Conservation (phyloP, 768 basidiomycete species). For the Rhodotorula toruloides region DNA sequence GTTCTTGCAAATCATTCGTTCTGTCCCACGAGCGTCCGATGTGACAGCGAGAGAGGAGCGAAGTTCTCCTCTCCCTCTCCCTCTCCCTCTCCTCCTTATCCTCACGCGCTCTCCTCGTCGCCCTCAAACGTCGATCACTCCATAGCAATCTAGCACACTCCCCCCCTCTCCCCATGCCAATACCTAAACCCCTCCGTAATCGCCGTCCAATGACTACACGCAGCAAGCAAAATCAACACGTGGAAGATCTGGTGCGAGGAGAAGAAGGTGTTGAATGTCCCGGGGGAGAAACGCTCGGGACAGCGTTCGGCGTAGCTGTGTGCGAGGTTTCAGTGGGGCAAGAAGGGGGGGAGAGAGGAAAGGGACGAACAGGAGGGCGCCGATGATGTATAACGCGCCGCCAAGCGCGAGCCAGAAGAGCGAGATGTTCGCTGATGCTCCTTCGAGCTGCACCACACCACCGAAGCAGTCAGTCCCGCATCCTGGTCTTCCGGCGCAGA, state of each 20-base stretch:
- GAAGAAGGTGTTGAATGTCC: conserved; percentile 70
- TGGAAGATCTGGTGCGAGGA: conserved; percentile 91
- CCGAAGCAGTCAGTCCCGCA: background rate
- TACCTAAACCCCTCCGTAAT: conserved; percentile 59
- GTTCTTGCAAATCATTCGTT: no score
- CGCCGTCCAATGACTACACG: conserved; percentile 60
- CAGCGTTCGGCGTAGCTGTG: conserved; percentile 60
- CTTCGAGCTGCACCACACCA: conserved; percentile 44
- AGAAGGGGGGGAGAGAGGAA: background rate
- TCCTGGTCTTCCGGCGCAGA: background rate
- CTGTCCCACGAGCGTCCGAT: no score
- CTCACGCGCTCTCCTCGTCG: background rate
- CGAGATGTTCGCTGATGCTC: conserved; percentile 61
- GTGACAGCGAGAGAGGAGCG: no score
- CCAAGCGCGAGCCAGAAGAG: conserved; percentile 65
- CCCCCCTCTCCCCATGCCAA: conserved; percentile 51
- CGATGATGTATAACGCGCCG: conserved; percentile 68
- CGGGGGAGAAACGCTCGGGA: conserved; percentile 69
- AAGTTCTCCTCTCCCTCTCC: no score
- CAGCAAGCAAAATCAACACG: conserved; percentile 67
- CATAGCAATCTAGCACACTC: conserved; percentile 2
- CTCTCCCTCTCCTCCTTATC: no score
- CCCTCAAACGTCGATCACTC: background rate
- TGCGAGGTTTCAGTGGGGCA: background rate
- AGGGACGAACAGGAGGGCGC: conserved; percentile 66